Conservation (phyloP, 1,284 basidiomycete genomes). For the Sporisorium sorghi region DNA sequence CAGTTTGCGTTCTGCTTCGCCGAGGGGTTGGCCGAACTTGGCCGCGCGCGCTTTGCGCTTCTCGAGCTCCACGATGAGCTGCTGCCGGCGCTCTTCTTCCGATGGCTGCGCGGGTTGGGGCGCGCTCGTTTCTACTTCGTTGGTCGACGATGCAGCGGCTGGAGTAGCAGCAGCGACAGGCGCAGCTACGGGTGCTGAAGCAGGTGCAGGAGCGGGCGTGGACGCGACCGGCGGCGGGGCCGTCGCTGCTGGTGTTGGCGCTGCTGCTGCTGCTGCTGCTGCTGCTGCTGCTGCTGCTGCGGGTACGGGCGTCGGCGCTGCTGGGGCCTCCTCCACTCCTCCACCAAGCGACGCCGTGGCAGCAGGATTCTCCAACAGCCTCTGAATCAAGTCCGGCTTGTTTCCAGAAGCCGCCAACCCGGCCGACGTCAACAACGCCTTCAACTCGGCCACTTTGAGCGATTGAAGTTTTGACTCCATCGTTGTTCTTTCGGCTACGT, state of each 20-base stretch:
- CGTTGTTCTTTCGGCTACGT: not conserved
- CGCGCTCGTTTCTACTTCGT: not conserved
- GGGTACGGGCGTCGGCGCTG: slow-evolving; percentile 11
- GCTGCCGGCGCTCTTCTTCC: slow-evolving; percentile 45
- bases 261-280: not conserved
- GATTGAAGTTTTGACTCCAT: slow-evolving; percentile 63
- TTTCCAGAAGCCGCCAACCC: slow-evolving; percentile 56
- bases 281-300: slow-evolving; percentile 11
- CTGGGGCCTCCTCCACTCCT: slow-evolving; percentile 2
- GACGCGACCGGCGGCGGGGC: not conserved
- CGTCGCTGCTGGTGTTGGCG: slow-evolving; percentile 3
- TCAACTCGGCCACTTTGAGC: slow-evolving; percentile 64
- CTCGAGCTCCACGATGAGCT: slow-evolving; percentile 58
- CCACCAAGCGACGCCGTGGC: slow-evolving; percentile 44
- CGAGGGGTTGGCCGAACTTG: slow-evolving; percentile 60
- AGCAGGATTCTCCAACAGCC: slow-evolving; percentile 62
- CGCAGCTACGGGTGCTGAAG: slow-evolving; percentile 15
- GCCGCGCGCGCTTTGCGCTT: slow-evolving; percentile 63
- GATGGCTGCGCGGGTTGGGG: slow-evolving; percentile 4
- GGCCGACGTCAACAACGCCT: slow-evolving; percentile 54
- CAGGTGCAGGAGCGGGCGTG: slow-evolving; percentile 3
- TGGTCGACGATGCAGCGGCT: slow-evolving; percentile 1
- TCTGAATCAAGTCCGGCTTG: slow-evolving; percentile 64
- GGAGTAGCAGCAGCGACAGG: slow-evolving; percentile 5
- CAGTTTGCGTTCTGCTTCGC: slow-evolving; percentile 60